Conservation (phyloP, 331 rosid species). For the Rhamnella rubrinervis region DNA sequence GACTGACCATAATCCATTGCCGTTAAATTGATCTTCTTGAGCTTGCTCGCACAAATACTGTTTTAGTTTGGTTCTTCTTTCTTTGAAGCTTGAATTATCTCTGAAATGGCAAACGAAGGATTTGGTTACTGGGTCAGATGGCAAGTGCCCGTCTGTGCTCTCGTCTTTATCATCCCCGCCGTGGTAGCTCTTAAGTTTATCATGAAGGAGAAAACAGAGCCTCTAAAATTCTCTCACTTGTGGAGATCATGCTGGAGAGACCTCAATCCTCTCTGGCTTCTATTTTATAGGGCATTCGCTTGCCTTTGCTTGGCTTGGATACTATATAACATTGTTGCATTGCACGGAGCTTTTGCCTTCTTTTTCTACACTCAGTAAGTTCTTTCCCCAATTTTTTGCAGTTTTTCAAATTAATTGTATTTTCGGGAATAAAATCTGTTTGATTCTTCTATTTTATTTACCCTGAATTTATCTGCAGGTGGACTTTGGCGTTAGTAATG, state of each 20-base stretch:
- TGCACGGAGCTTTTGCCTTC: constrained; percentile 26
- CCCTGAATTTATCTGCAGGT: constrained; percentile 29
- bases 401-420: no score
- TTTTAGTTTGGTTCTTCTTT: no score
- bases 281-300: constrained; percentile 36
- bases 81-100: not conserved
- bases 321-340: constrained; percentile 24
- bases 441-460: not conserved
- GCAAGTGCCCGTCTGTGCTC: constrained; percentile 43
- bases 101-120: constrained; percentile 7
- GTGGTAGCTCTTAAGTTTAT: constrained; percentile 22
- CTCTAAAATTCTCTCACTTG: constrained; percentile 23
- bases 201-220: constrained; percentile 12
- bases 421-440: not conserved
- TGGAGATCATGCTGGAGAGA: constrained; percentile 42
- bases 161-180: constrained; percentile 23
- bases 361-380: constrained; percentile 51
- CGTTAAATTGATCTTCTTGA: no score
- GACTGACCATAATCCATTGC: no score
- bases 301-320: constrained; percentile 30
- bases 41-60: no score
- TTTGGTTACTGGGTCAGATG: constrained; percentile 41
- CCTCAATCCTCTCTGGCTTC: constrained; percentile 48
- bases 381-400: not conserved
- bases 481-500: constrained; percentile 45